Base-by-base conservation (phyloP, 129 eudicot genomes). In the Escallonia herrerae region DNA sequence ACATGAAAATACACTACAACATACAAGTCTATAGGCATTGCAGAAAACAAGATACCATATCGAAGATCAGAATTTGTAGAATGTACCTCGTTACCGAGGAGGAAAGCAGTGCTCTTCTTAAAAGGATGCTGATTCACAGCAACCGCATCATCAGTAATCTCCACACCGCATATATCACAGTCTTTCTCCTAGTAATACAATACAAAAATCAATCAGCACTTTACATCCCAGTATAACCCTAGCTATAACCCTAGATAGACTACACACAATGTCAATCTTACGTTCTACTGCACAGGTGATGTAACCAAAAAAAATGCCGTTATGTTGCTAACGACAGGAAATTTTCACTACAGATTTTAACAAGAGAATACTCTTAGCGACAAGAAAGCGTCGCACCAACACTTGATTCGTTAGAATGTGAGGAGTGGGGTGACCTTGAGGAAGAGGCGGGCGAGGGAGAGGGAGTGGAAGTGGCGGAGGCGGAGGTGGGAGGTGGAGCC, bases 121-220 rank as follows among this genome's bases (percentile, higher is more conserved):
- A 93, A 93, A 7, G 99, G 99, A 54, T 93, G 99, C 38, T 78
- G 81, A 74, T 82, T 83, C 2, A 93, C 95, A 41, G 96, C 76
- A 7, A 69, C 43, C 0, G 99, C 97, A 62, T 72, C 67, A 52
- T 86, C 90, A 3, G 99, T 86, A 10, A 94, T 89, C 83, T 93
- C 99, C 22, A 93, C 99, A 40, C 99, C 99, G 47, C 99, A 93
- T 66, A 93, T 93, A 72, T 93, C 99, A 64, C 95, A 83, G 70
- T 83, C 83, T 42, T 65, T 91, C 74, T 87, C 97, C 95, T 91
- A 60, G 43, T 48, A 59, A 50, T 38, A n/a, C 47, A 49, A 48
- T 42, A 48, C 43, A 56, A 57, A 57, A 50, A 12, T 3, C n/a
- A 60, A 8, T 15, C 33, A 22, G 33, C 33, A 22, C 33, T 14